Percentiles rank a stretch among this genome's conserved stretches.
These are phyloP conservation scores for Mucor piriformis DNA, from an alignment of 371 early-diverging fungal species.

Conservation along the genomic window DNA sequence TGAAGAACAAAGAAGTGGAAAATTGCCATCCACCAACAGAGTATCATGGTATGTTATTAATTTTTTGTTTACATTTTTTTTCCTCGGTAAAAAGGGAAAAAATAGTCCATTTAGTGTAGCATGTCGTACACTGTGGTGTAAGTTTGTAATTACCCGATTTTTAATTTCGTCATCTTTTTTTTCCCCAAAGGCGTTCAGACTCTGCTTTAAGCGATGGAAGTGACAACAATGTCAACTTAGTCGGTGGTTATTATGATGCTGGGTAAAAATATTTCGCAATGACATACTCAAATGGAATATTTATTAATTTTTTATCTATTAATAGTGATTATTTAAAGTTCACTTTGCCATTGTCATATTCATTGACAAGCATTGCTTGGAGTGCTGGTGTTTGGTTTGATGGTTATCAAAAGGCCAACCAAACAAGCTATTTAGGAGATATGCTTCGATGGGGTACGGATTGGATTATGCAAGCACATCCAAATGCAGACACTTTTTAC, in stretches of 20 bases:
- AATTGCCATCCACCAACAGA: slow-evolving; percentile 52
- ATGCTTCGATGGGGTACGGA: slow-evolving; percentile 70
- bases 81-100: background rate
- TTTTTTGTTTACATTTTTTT: background rate
- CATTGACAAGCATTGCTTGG: slow-evolving; percentile 58
- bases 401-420: slow-evolving; percentile 58
- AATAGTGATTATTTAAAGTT: slow-evolving; percentile 68
- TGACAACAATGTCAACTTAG: slow-evolving; percentile 49
- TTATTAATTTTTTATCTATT: background rate
- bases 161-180: background rate
- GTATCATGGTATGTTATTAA: slow-evolving; percentile 54
- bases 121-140: background rate
- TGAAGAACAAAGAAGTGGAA: slow-evolving; percentile 65
- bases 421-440: slow-evolving; percentile 47
- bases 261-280: slow-evolving; percentile 21
- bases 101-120: background rate
- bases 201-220: slow-evolving; percentile 56
- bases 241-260: slow-evolving; percentile 55
- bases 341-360: slow-evolving; percentile 59
- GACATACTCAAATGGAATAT: background rate
- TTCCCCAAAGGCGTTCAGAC: slow-evolving; percentile 48
- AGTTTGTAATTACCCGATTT: background rate
- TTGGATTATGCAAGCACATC: slow-evolving; percentile 51
- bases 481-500: slow-evolving; percentile 28
- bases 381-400: slow-evolving; percentile 60